Conservation (phyloP, 495 filamentous ascomycete genomes). For the Neurospora sp. region DNA sequence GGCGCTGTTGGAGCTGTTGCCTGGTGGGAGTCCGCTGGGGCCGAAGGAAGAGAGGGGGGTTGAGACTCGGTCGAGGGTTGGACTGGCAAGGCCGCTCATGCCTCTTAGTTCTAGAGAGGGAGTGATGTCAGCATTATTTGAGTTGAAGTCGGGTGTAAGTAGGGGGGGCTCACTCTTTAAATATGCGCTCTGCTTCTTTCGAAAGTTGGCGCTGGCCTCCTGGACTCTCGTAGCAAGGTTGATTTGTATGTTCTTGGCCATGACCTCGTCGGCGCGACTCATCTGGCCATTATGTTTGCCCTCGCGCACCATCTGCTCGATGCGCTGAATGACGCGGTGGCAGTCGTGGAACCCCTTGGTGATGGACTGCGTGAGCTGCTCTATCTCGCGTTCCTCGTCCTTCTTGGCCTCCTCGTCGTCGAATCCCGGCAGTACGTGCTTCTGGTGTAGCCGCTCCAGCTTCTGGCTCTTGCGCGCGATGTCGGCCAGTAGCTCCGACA, state of each 20-base stretch:
- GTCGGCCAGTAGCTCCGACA: conserved; percentile 68
- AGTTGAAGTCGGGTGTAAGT: background rate
- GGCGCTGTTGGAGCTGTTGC: conserved; percentile 42
- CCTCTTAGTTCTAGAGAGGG: conserved; percentile 64
- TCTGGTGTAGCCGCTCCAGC: conserved; percentile 88
- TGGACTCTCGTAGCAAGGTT: conserved; percentile 79
- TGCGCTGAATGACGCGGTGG: conserved; percentile 73
- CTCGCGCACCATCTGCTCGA: conserved; percentile 77
- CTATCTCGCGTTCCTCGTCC: conserved; percentile 79
- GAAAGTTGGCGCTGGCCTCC: conserved; percentile 83
- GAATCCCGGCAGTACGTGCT: conserved; percentile 93
- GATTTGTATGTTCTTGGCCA: conserved; percentile 93
- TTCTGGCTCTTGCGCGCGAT: conserved; percentile 74
- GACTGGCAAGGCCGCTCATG: conserved; percentile 42
- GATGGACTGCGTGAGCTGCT: conserved; percentile 80
- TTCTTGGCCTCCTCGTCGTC: conserved; percentile 83
- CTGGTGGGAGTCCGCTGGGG: conserved; percentile 13
- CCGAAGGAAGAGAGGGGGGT: conserved; percentile 42
- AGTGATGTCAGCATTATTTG: background rate
- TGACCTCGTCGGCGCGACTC: conserved; percentile 75
- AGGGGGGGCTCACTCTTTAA: conserved; percentile 61
- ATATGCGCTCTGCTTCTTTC: conserved; percentile 95
- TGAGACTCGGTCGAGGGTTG: conserved; percentile 39
- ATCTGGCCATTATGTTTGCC: conserved; percentile 56
- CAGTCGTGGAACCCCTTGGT: conserved; percentile 83